Conservation (phyloP, 768 basidiomycete species). For the Tremella yokohamensis region DNA sequence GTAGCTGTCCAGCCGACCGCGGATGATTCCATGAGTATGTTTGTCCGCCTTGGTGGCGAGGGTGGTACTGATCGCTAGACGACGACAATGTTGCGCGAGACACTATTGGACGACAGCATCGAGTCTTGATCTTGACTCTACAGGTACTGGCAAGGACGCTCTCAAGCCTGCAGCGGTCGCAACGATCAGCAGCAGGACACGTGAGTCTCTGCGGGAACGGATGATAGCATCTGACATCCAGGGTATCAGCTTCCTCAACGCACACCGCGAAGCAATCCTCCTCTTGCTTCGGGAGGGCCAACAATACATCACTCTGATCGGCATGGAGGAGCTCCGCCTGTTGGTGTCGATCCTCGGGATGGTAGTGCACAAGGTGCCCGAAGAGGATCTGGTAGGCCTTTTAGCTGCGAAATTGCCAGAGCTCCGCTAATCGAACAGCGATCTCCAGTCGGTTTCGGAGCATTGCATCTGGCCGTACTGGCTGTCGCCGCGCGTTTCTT, state of each 20-base stretch:
- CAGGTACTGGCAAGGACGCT: slow-evolving; percentile 75
- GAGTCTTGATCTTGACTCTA: slow-evolving; percentile 78
- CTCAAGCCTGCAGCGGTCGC: slow-evolving; percentile 62
- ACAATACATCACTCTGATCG: slow-evolving; percentile 61
- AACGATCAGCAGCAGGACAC: slow-evolving; percentile 31
- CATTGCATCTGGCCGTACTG: slow-evolving; percentile 74
- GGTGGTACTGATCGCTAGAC: slow-evolving; percentile 72
- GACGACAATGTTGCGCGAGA: slow-evolving; percentile 17
- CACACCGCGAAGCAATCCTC: slow-evolving; percentile 76
- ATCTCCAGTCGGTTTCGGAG: slow-evolving; percentile 67
- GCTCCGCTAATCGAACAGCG: slow-evolving; percentile 14
- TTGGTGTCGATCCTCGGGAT: slow-evolving; percentile 68
- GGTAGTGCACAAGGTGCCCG: slow-evolving; percentile 68
- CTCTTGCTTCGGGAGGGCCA: slow-evolving; percentile 75
- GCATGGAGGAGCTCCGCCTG: slow-evolving; percentile 75
- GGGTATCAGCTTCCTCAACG: slow-evolving; percentile 75
- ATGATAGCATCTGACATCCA: slow-evolving; percentile 39
- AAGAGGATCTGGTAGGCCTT: slow-evolving; percentile 68
- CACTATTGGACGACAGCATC: slow-evolving; percentile 76
- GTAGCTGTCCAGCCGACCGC: slow-evolving; percentile 78
- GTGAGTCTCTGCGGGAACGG: slow-evolving; percentile 21
- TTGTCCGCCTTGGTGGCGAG: slow-evolving; percentile 44
- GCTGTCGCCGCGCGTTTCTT: slow-evolving; percentile 70
- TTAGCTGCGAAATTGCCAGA: too few species aligned
- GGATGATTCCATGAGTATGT: slow-evolving; percentile 53